Evolutionary conservation across 768 basidiomycete species (phyloP).

Genomic region (Cystofilobasidium bisporidii): DNA sequence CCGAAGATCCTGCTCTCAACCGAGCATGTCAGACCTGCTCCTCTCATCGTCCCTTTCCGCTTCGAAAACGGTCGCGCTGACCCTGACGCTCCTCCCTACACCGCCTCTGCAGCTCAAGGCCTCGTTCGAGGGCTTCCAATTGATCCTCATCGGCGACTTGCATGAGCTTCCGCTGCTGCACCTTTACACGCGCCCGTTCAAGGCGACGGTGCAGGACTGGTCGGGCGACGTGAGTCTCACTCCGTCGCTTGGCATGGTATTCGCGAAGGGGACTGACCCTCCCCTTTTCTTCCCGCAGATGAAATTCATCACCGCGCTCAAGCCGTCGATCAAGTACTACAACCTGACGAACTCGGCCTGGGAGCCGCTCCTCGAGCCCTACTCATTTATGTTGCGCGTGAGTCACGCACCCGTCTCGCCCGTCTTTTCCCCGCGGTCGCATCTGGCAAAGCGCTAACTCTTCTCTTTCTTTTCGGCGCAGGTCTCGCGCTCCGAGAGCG

Average conservation of each 20-base stretch:
- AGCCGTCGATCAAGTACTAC: constrained; percentile 84
- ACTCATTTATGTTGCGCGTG: constrained; percentile 73
- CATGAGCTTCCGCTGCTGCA: constrained; percentile 93
- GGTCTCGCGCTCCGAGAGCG: constrained; percentile 33
- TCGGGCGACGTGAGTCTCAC: constrained; percentile 61
- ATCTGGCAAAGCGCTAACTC: not conserved
- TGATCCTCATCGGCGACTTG: constrained; percentile 86
- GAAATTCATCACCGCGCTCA: constrained; percentile 69
- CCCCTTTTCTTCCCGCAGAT: constrained; percentile 47
- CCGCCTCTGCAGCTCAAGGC: constrained; percentile 57
- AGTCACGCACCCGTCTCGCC: not conserved
- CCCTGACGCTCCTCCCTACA: constrained; percentile 1
- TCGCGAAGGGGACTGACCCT: constrained; percentile 3
- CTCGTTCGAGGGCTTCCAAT: constrained; percentile 78
- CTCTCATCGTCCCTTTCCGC: not conserved
- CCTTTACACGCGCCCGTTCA: constrained; percentile 74
- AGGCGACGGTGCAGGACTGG: constrained; percentile 80
- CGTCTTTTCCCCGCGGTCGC: too few relatives aligned
- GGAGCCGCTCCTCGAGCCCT: constrained; percentile 96
- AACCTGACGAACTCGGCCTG: constrained; percentile 95
- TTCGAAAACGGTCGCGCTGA: not conserved
- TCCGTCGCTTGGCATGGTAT: not conserved
- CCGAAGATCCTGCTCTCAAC: constrained; percentile 57
- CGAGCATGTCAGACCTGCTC: constrained; percentile 56
- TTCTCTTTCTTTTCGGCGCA: not conserved